Evolutionary conservation across 2,329 filamentous ascomycete species (phyloP), one percentile per base, ranked within the genome.

Genomic region (Aspergillus sergii): DNA sequence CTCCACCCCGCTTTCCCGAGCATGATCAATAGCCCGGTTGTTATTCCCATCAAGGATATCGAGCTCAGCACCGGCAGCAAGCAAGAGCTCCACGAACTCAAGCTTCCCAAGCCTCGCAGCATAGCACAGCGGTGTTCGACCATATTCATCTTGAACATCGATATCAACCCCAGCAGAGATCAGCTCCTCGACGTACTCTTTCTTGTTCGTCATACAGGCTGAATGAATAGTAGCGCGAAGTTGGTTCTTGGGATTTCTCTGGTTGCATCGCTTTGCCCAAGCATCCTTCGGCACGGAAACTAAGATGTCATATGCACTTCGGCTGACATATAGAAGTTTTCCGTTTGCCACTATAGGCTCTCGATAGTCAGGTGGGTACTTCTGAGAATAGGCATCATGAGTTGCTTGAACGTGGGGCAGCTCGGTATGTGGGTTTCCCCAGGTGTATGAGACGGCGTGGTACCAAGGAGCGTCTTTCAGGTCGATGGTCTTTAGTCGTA

Each of bases 391-490:
- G 0, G 36, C 26, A 8, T 26, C 30, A 6, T 32, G 53, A 8
- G 26, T 26, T 19, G 48, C 59, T 32, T 50, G 51, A 4, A 51
- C 48, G 19, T 46, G 51, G 9, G 26, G 36, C 10, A 54, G 32
- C 26, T 61, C 51, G 16, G 50, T 61, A 5, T 61, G 59, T 14
- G 51, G 59, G 53, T 61, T 61, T 41, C 53, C 53, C 59, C 59
- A 61, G 43, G 59, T 61, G 53, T 61, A 61, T 11, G 59, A 61
- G 30, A 61, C 43, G 26, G 59, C 53, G 28, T 61, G 51, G 14
- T 50, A 61, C 41, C 21, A 57, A 3, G 43, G 59, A 1, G 12
- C 10, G n/a, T 61, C 59, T 16, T 50, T 32, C 7, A 61, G 19
- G 28, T 61, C 53, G 9, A 48, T 39, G 16, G 23, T 39, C 28